Base-by-base conservation (phyloP, 768 basidiomycete species). In the Baorangia bicolor region DNA sequence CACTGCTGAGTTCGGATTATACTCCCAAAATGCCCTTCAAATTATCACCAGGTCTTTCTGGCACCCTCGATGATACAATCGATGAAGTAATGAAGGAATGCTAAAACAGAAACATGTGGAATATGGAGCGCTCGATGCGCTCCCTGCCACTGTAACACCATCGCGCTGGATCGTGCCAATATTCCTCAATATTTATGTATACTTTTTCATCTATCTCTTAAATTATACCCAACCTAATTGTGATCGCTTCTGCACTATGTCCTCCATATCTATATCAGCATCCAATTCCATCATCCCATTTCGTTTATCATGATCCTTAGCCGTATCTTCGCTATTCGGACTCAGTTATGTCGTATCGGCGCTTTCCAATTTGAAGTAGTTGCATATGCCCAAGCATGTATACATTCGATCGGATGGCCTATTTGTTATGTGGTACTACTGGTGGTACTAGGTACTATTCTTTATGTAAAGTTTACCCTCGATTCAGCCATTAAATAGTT, bases 71-170 rank as follows among this genome's bases (percentile, higher is more conserved):
- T 23, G 43, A 41, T n/a, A 23, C 33, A 5, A 47, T 60, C 3
- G 60, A 63, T 23, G 67, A 68, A 40, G 56, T 33, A 14, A 71
- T 62, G 64, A 51, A 49, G 30, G 67, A 71, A 44, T 50, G 39
- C 41, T 71, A 39, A 54, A 50, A 27, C 9, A 5, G 21, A 54
- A 50, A 27, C 9, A 5, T n/a, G 5, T 39, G 23, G 33, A n/a
- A 31, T 21, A 30, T 21, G 28, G 39, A 35, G 51, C 30, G 55
- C 57, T 68, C 12, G 53, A 65, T 47, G 57, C 42, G n/a, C 55
- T 56, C 45, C 25, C 20, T 34, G 11, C 23, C 11, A 12, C 14
- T 53, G 51, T 55, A 53, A 51, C 21, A 40, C 10, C 23, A 21
- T 27, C 38, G 57, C 55, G 67, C 64, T 52, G 53, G 63, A n/a